Evolutionary conservation across 2,329 filamentous ascomycete genomes (phyloP).

Genomic region (Aureobasidium sp.): DNA sequence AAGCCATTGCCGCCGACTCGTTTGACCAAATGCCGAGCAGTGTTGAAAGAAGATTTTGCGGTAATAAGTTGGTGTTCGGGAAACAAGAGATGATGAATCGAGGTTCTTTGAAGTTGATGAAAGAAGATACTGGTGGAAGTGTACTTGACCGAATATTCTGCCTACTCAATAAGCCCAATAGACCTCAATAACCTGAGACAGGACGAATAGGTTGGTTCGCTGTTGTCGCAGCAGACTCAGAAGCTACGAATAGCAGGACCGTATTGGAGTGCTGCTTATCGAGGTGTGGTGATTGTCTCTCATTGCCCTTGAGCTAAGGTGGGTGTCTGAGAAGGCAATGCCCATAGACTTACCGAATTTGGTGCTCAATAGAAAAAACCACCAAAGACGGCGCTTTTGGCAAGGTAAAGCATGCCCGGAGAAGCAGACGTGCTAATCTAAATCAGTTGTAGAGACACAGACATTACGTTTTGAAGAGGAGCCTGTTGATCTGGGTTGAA

Average conservation of each 20-base stretch:
- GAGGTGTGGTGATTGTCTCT: not conserved
- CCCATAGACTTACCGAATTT: slow-evolving; percentile 9
- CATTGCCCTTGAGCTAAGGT: not conserved
- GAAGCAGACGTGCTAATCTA: too few relatives aligned
- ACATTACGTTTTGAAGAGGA: too few relatives aligned
- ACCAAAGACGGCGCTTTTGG: not conserved
- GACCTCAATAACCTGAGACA: slow-evolving; percentile 4
- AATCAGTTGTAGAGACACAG: too few relatives aligned
- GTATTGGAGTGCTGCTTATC: not conserved
- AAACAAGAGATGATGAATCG: not conserved
- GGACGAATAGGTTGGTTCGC: not conserved
- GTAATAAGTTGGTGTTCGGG: not conserved
- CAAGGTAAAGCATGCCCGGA: too few relatives aligned
- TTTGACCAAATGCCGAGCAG: not conserved
- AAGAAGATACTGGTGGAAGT: not conserved
- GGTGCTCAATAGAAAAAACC: slow-evolving; percentile 15
- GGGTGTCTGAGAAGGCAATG: not conserved
- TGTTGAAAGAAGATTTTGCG: not conserved
- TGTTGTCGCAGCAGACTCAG: not conserved
- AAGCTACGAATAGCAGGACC: not conserved
- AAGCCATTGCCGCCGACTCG: not conserved
- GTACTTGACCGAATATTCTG: not conserved
- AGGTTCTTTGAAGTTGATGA: not conserved
- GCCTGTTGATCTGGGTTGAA: too few relatives aligned
- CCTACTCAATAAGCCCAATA: slow-evolving; percentile 3